phyloP scores from a whole-genome alignment of 192 early-diverging fungal genomes.

The Coemansia reversa region DNA sequence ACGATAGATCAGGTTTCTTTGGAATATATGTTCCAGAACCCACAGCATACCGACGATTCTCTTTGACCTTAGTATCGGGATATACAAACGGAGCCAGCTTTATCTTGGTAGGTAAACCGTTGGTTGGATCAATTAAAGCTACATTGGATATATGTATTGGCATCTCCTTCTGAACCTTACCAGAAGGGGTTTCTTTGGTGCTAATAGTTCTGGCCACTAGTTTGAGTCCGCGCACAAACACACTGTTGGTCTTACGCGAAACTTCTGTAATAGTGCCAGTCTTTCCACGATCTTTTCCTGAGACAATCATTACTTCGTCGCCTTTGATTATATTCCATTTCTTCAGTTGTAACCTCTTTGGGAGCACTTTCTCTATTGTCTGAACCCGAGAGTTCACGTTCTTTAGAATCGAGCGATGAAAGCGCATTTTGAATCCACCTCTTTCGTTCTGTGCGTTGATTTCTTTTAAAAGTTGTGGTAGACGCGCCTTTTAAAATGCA shows the following conservation, averaged over 20 bases:
- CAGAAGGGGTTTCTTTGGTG: slow-evolving; percentile 59
- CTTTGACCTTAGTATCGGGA: slow-evolving; percentile 23
- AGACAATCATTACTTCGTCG: slow-evolving; percentile 63
- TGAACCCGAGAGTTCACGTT: slow-evolving; percentile 19
- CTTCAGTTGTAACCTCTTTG: slow-evolving; percentile 50
- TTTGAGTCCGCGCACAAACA: slow-evolving; percentile 62
- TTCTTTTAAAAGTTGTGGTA: not conserved
- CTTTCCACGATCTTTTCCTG: slow-evolving; percentile 65
- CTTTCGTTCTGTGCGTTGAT: not conserved
- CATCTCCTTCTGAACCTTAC: slow-evolving; percentile 62
- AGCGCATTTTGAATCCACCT: slow-evolving; percentile 16
- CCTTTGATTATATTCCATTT: slow-evolving; percentile 63
- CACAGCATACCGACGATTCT: slow-evolving; percentile 35
- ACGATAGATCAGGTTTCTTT: slow-evolving; percentile 30
- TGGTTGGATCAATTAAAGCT: slow-evolving; percentile 67
- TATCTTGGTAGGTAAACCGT: slow-evolving; percentile 40
- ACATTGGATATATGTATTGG: slow-evolving; percentile 72
- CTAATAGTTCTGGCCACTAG: slow-evolving; percentile 60
- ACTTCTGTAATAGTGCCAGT: slow-evolving; percentile 64
- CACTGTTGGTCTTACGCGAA: slow-evolving; percentile 59
- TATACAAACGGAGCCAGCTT: slow-evolving; percentile 13
- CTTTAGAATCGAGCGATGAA: slow-evolving; percentile 46
- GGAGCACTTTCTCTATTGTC: slow-evolving; percentile 41
- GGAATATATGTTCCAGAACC: slow-evolving; percentile 35
- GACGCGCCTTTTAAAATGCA: not conserved